Evolutionary conservation across 2,329 filamentous ascomycete genomes (phyloP), one percentile per base, ranked within the genome.

Genomic region (Calonectria ilicicola): DNA sequence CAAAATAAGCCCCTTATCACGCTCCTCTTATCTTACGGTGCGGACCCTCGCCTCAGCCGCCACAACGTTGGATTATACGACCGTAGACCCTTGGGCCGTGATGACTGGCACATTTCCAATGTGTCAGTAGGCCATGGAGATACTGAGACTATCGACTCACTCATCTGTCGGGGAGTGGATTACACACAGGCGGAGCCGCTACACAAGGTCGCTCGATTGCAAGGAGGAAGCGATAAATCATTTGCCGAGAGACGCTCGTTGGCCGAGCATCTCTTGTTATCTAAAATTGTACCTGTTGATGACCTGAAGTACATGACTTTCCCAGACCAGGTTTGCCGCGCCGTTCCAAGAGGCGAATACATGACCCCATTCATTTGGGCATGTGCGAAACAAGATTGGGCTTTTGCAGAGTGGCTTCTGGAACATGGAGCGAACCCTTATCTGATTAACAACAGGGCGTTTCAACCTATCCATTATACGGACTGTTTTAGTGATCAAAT

Each of bases 281-380:
- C 17, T 2, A 51, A 19, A 23, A 2, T 51, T 3, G 51, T 29
- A 19, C 7, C 12, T 12, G 42, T 70, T 21, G 19, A 70, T 17
- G 68, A 70, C 10, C 23, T 66, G 17, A 66, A 42, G 26, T 5
- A n/a, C 12, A 35, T 70, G n/a, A 42, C 23, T 14, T 70, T 70
- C 23, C 6, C 1, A 15, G 62, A 66, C 5, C 27, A 32, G 3
- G 58, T 60, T 15, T 0, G 1, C 47, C 27, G 32, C 3, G 9
- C n/a, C 3, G 1, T 9, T 14, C 32, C 5, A 10, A 58, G 51
- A 7, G 32, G 14, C 2, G 68, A 66, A 35, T 19, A 66, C 21
- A 35, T 66, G 40, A 70, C 68, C 2, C 68, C 62, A 2, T 69
- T 69, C 23, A 35, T 58, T n/a, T 65, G 44, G 12, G 67, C 67